Evolutionary conservation across 352 stramenopile species (phyloP), one percentile per base, ranked within the genome.

Genomic region (Salisapilia sapeloensis): DNA sequence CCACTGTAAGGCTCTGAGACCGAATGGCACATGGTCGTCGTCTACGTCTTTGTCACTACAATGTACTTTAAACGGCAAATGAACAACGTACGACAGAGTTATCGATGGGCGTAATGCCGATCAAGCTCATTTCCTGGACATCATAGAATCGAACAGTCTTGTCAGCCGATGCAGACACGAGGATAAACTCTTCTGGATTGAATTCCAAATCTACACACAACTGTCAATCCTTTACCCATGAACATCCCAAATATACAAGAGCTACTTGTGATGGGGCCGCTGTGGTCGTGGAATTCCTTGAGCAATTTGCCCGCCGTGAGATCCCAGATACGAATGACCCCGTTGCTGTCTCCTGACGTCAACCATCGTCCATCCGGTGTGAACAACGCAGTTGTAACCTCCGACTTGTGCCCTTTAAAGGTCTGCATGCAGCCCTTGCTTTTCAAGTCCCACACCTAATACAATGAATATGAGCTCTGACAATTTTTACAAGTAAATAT

Each of bases 361-460:
- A 90, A 60, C 75, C 75, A 87, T 0, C 75, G 65, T 12, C 71
- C 71, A 34, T 90, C 75, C 0, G 71, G 75, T 4, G 71, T 87
- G 35, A 90, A 86, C 35, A 50, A 69, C 10, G 85, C 69, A 1
- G 53, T 70, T 20, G 71, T 90, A 29, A 87, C 56, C 27, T 90
- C 66, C 4, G 48, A 77, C 15, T 53, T 48, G 48, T 90, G 75
- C 5, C 71, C 75, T 18, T 87, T 84, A 42, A 87, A 90, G 8
- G 64, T 82, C 41, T 87, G 75, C 58, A 90, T 85, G 44, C 71
- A 87, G 43, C 63, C 80, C 46, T 85, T 87, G 8, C 63, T 84
- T 15, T 67, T 66, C 19, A 90, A 34, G 30, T 90, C 75, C 75
- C 75, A 90, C 16, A 90, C 70, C 38, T 52, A 32, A 8, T n/a